Base-by-base conservation (phyloP, 345 rosid genomes). In the Bruguiera sexangula region DNA sequence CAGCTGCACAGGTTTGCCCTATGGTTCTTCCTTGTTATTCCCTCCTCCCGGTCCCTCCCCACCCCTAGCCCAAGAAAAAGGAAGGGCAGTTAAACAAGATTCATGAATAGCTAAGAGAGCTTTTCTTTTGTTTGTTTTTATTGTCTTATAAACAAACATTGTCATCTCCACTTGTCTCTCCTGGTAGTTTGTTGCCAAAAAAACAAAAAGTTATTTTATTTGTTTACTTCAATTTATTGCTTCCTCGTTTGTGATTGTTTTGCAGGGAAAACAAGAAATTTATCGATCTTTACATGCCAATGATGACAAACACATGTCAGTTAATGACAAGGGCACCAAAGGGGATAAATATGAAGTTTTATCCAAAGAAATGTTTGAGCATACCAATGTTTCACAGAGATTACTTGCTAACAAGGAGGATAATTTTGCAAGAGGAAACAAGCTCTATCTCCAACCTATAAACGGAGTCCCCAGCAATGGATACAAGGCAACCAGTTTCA, bases 221-320 rank as follows among this genome's bases (percentile, higher is more conserved):
- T 8, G 37, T 63, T 48, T 62, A 0, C 19, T 19, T 53, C 18
- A 61, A 73, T 67, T 67, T 63, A 68, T 63, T 19, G 62, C 20
- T 22, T 73, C 54, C 70, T 65, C 65, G 24, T 61, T 5, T 63
- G 55, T 72, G 26, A 67, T 69, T 80, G 31, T 66, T 73, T 66
- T 80, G 82, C 83, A 90, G 96, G 85, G 67, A 11, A 81, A 71
- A 30, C 80, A 76, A 3, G 83, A 74, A 81, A 65, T 22, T 34
- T 60, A 72, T 20, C 79, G 81, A 34, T 65, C 82, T 68, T 65
- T 54, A 36, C 73, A 71, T 52, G 64, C 48, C 63, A 66, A 78
- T 57, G 67, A 56, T 56, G 83, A 75, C 68, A 74, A 79, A 57
- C 69, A 71, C 77, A 83, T 73, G 63, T 39, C 78, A 67, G 51